Evolutionary conservation across 805 yeast genomes (phyloP), one percentile per base, ranked within the genome.

Genomic region (Clavispora fructus): DNA sequence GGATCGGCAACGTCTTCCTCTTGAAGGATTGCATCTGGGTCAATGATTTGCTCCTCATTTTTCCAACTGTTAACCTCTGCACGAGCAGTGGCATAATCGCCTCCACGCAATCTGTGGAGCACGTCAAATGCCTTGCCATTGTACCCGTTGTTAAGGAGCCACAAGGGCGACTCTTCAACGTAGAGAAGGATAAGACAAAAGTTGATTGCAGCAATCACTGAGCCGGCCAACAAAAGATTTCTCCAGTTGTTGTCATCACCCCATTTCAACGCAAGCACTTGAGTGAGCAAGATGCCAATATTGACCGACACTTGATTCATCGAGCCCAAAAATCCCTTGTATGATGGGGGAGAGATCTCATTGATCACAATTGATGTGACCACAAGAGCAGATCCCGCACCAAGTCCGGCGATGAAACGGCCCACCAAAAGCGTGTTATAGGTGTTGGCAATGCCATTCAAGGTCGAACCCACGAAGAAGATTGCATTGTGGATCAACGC

Each of bases 271-370:
- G 97, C 95, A 13, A 87, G 63, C 4, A 81, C 50, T 65, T 92
- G 98, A 0, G 96, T 86, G 17, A 82, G 49, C 33, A 92, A 68
- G 40, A 94, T 94, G 0, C 99, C 99, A 17, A 84, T 53, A 57
- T 91, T 94, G 47, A 90, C 83, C 26, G 86, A 80, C 2, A 89
- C 85, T 67, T 94, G 99, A 51, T 86, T 87, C 87, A 88, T 83
- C 14, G 95, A 78, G 0, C 99, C 99, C 46, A 94, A 72, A 13
- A 83, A 66, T 0, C 98, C 98, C 41, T 85, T 78, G 50, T 77
- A 65, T 4, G 70, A 70, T 1, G 73, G 63, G 0, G 97, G 97
- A 7, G 94, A 72, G 10, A 90, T 75, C 64, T 90, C 96, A 60
- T 82, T 85, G 56, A 94, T 80, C 54, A 80, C 83, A 49, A 94